Evolutionary conservation across 73 alveolate species (phyloP).

Genomic region (Paramecium octaurelia): DNA sequence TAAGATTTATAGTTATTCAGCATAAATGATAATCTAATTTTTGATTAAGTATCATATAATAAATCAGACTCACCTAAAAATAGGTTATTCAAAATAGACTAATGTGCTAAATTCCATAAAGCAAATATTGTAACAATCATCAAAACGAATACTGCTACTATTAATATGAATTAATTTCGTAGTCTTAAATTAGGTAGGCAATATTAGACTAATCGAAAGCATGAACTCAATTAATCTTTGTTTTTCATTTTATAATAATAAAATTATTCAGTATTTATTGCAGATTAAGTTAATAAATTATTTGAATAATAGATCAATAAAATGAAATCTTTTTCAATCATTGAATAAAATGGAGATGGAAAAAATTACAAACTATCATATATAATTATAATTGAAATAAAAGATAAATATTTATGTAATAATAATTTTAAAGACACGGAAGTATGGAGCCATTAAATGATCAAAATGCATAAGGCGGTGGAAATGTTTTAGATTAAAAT

Average conservation of each 20-base stretch:
- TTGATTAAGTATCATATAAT: not conserved
- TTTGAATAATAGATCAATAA: not conserved
- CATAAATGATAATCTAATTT: not conserved
- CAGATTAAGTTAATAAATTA: not conserved
- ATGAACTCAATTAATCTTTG: not conserved
- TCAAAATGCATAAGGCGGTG: not conserved
- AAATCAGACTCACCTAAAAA: not conserved
- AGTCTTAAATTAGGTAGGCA: not conserved
- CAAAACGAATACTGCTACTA: not conserved
- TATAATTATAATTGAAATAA: not conserved
- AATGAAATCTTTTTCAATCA: not conserved
- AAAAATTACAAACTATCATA: not conserved
- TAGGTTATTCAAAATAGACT: not conserved
- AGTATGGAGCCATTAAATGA: slow-evolving; percentile 22
- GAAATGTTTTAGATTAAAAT: not conserved
- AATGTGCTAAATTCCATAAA: not conserved
- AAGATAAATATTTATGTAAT: not conserved
- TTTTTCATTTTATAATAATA: not conserved
- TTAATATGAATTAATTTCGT: not conserved
- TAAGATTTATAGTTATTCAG: not conserved
- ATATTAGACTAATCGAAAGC: not conserved
- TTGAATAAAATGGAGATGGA: not conserved
- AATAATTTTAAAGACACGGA: slow-evolving; percentile 29
- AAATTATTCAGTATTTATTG: not conserved
- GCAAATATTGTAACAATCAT: not conserved